Evolutionary conservation across 2,329 filamentous ascomycete genomes (phyloP).

Genomic region (Neocucurbitaria cava): DNA sequence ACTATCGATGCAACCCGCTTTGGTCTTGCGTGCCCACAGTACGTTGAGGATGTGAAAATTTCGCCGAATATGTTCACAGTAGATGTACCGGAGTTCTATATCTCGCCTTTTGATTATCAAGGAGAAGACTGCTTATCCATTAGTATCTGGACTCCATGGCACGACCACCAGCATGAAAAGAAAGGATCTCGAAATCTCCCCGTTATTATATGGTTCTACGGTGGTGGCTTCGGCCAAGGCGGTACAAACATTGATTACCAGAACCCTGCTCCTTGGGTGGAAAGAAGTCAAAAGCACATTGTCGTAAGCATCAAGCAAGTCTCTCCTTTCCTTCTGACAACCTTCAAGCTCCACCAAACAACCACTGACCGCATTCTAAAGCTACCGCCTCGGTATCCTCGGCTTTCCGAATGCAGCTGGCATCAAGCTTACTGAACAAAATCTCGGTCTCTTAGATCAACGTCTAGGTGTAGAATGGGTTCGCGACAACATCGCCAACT

Average conservation of each 20-base stretch:
- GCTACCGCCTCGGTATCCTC: constrained; percentile 46
- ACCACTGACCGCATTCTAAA: not conserved
- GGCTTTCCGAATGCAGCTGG: constrained; percentile 46
- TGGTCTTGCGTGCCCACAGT: constrained; percentile 32
- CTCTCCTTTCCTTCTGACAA: not conserved
- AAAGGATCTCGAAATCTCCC: constrained; percentile 34
- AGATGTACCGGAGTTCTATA: constrained; percentile 10
- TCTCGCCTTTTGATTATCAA: constrained; percentile 11
- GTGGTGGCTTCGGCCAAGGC: constrained; percentile 55
- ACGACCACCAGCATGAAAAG: constrained; percentile 17
- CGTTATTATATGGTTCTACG: constrained; percentile 57
- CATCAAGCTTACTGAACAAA: constrained; percentile 33
- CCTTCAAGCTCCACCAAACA: constrained; percentile 1
- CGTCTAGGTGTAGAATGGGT: constrained; percentile 48
- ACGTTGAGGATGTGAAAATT: constrained; percentile 8
- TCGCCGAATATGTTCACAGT: constrained; percentile 22
- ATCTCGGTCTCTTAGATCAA: constrained; percentile 50
- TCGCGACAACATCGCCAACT: constrained; percentile 46
- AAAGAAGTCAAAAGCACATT: constrained; percentile 43
- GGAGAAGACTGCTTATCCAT: constrained; percentile 55
- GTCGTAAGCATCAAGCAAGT: constrained; percentile 37
- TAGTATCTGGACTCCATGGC: constrained; percentile 44
- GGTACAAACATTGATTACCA: constrained; percentile 52
- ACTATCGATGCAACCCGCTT: constrained; percentile 18
- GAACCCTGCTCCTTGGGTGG: constrained; percentile 27